Evolutionary conservation across 768 basidiomycete species (phyloP).

Genomic region (Termitomyces sp.): DNA sequence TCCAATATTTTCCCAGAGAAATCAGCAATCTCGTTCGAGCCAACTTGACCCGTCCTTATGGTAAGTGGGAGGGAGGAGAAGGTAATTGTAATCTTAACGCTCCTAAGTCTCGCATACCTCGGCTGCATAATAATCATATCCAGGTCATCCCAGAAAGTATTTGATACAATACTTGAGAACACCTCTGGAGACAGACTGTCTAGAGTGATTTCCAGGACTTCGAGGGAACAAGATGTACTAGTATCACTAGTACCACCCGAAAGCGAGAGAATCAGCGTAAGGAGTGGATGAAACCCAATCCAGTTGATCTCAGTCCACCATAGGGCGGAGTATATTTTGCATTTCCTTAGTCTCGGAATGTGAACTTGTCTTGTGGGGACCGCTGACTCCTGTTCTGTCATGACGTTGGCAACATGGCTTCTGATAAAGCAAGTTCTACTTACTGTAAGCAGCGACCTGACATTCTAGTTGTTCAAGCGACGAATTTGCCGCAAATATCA

Average conservation of each 20-base stretch:
- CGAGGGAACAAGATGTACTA: not conserved
- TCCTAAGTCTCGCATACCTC: not conserved
- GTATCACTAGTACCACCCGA: not conserved
- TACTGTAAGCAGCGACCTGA: not conserved
- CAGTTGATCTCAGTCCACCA: no score
- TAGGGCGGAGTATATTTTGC: not conserved
- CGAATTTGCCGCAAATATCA: not conserved
- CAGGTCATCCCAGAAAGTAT: not conserved
- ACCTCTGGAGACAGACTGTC: no score
- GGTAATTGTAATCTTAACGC: not conserved
- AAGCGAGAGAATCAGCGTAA: not conserved
- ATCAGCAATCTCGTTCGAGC: no score
- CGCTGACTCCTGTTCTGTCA: not conserved
- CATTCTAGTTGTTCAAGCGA: not conserved
- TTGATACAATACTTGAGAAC: not conserved
- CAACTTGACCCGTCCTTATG: no score
- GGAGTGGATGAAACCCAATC: not conserved
- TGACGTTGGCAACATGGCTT: not conserved
- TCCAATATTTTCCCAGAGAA: not conserved
- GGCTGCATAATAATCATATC: not conserved
- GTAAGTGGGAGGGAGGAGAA: not conserved
- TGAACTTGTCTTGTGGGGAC: not conserved
- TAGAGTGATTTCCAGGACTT: not conserved
- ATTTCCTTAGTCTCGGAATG: not conserved
- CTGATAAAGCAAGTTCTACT: not conserved